Percentiles rank a stretch among this genome's conserved stretches.
Conservation (phyloP, 2,329 filamentous ascomycete genomes). For the Claviceps arundinis region DNA sequence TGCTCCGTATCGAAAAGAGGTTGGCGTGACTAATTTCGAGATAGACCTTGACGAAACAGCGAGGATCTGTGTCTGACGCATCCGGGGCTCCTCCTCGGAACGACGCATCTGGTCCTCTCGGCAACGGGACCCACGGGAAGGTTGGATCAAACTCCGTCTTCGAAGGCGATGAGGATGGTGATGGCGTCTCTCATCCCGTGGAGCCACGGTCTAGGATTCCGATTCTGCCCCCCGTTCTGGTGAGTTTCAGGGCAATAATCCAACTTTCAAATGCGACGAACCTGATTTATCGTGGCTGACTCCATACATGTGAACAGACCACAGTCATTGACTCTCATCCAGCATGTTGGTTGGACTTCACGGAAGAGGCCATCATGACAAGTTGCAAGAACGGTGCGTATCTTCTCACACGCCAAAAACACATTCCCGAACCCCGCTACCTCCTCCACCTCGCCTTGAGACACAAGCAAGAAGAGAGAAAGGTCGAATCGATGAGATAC, state of each 20-base stretch:
- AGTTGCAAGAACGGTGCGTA: slow-evolving; percentile 76
- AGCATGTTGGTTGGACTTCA: slow-evolving; percentile 83
- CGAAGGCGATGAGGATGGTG: slow-evolving; percentile 41
- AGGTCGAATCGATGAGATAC: background rate
- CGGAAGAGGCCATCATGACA: slow-evolving; percentile 83
- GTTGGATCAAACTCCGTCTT: slow-evolving; percentile 59
- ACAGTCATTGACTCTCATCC: slow-evolving; percentile 80
- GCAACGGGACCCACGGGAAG: slow-evolving; percentile 25
- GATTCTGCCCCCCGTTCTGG: slow-evolving; percentile 81
- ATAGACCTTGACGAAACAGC: slow-evolving; percentile 23
- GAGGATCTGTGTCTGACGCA: slow-evolving; percentile 39
- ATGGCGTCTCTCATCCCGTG: slow-evolving; percentile 60
- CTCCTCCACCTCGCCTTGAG: background rate
- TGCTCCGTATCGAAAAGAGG: background rate
- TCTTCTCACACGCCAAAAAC: background rate
- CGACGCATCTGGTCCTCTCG: slow-evolving; percentile 48
- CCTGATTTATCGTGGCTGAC: background rate
- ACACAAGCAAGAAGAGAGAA: background rate
- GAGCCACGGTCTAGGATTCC: slow-evolving; percentile 75
- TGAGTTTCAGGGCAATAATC: slow-evolving; percentile 27
- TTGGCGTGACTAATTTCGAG: background rate
- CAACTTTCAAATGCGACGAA: background rate
- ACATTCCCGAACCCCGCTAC: background rate
- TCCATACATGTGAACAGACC: slow-evolving; percentile 32
- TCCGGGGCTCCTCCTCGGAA: slow-evolving; percentile 36